Conservation (phyloP, 2,329 filamentous ascomycete species). For the Calonectria leucothoes region DNA sequence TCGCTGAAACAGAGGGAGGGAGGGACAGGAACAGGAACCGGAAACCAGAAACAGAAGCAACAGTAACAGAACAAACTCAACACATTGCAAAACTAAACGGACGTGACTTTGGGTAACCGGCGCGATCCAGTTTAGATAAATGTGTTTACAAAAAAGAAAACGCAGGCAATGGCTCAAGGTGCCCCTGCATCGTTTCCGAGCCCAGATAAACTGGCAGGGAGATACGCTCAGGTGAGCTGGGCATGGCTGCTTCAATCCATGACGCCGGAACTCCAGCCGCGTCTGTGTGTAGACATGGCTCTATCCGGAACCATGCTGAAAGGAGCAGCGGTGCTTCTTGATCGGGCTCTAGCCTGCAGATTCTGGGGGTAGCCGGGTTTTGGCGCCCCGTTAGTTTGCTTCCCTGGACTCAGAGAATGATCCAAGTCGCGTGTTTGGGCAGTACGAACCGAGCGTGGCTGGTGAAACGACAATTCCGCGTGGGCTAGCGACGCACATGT, state of each 20-base stretch:
- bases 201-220: neutral
- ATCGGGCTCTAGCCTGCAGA: neutral
- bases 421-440: no score
- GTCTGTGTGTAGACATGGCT: neutral
- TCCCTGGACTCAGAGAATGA: no score
- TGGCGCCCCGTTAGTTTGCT: neutral
- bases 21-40: neutral
- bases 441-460: neutral
- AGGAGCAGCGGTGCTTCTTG: neutral
- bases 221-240: neutral
- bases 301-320: no score
- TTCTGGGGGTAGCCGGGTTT: neutral
- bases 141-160: neutral
- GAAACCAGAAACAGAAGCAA: neutral
- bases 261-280: neutral
- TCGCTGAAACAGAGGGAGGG: neutral
- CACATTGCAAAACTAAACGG: neutral
- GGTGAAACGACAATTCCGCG: neutral
- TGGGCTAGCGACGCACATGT: neutral
- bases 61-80: no score
- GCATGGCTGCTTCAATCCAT: neutral
- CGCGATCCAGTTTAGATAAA: neutral
- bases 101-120: neutral
- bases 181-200: neutral
- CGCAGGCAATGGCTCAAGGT: neutral